Base-by-base conservation (phyloP, 2,329 filamentous ascomycete genomes). In the Phyllosticta citribraziliensis region DNA sequence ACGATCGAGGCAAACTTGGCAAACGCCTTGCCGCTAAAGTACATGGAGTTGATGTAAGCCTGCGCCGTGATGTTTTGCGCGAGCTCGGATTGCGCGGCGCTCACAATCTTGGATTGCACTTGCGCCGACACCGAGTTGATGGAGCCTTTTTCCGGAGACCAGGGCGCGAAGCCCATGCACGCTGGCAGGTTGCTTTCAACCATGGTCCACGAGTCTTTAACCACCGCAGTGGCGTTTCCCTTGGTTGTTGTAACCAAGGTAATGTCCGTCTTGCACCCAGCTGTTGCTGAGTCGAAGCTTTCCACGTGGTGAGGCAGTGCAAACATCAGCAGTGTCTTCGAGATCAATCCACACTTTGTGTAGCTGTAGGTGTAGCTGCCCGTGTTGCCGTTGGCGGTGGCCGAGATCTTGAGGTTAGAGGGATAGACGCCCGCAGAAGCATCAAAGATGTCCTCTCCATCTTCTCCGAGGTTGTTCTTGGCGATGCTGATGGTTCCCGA, bases 281-380 rank as follows among this genome's bases (percentile, higher is more conserved):
- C 75, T 2, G 84, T 85, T 3, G 73, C 72, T 2, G 72, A 65
- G 66, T 90, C 84, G 65, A 97, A 94, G 0, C 89, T 90, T 52
- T 85, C 79, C 1, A 89, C 72, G 65, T 97, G 94, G 73, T 99
- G 94, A 50, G 93, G 91, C 57, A 99, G 77, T 19, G 91, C 91
- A 71, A 88, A 97, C 88, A 96, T 95, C 65, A 94, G 78, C 53
- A 96, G 78, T 2, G 79, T 81, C 40, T 83, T 78, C 40, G 64
- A 64, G 14, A 62, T 52, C 30, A 87, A 78, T 5, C 93, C 94
- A 0, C 77, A 82, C 69, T 90, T 94, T 20, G 77, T 74, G 78
- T 88, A 97, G 0, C 76, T 74, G 57, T 97, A 82, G 0, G 77
- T 85, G 72, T 97, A 99, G 11, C 80, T 85, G 11, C 90, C 93